Conservation (phyloP, 225 moss, liverwort and hornwort species). For the Physcomitrellopsis africana region DNA sequence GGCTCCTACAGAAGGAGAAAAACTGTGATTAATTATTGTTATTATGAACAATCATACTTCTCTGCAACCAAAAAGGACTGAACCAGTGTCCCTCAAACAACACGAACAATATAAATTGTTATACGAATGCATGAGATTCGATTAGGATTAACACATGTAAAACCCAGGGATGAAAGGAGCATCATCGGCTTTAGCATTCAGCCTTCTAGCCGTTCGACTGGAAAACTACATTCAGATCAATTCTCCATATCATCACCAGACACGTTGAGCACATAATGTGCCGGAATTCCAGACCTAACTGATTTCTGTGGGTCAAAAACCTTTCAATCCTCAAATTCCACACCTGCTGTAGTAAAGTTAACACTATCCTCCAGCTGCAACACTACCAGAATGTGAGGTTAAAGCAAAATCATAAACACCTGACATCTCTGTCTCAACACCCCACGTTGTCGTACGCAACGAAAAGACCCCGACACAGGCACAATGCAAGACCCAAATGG, state of each 20-base stretch:
- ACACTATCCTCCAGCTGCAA: neutral
- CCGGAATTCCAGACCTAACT: neutral
- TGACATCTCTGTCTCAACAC: neutral
- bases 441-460: neutral
- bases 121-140: neutral
- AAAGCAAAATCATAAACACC: too few relatives aligned
- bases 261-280: neutral
- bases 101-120: neutral
- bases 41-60: neutral
- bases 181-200: neutral
- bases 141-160: neutral
- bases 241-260: neutral
- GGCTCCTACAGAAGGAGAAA: conserved; percentile 38
- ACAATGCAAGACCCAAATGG: neutral
- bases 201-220: neutral
- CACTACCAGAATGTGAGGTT: neutral
- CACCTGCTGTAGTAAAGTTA: neutral
- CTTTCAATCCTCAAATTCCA: conserved; percentile 13
- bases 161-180: neutral
- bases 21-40: neutral
- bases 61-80: neutral
- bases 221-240: neutral
- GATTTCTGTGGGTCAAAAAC: neutral
- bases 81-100: neutral
- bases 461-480: neutral